These are phyloP conservation scores for Pleurotus sapidus DNA, from an alignment of 768 basidiomycete species.

Conservation along the genomic window DNA sequence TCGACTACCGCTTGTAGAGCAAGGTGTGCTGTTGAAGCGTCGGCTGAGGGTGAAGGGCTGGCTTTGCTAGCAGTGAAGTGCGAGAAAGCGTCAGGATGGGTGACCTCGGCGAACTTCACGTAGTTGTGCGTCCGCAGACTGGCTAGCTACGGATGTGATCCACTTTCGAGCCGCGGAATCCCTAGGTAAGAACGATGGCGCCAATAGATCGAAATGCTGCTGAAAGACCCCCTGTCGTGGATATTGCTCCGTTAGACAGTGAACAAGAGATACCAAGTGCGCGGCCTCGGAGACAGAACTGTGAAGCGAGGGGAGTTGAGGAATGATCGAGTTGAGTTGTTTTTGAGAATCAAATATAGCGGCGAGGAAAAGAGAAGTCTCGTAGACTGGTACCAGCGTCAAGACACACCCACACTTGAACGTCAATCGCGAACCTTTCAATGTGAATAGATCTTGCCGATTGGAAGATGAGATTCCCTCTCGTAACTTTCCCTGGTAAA, in stretches of 20 bases:
- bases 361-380: constrained; percentile 68
- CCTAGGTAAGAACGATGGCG: constrained; percentile 34
- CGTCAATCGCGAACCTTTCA: constrained; percentile 54
- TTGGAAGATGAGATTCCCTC: constrained; percentile 67
- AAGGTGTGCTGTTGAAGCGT: constrained; percentile 27
- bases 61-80: constrained; percentile 11
- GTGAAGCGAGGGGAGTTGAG: constrained; percentile 56
- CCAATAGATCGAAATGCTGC: constrained; percentile 40
- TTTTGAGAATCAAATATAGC: constrained; percentile 57
- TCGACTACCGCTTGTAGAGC: constrained; percentile 46
- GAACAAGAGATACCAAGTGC: constrained; percentile 49
- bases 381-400: constrained; percentile 50
- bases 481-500: constrained; percentile 66
- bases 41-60: background rate
- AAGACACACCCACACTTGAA: no score
- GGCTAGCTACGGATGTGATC: constrained; percentile 49
- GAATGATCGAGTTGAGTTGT: constrained; percentile 61
- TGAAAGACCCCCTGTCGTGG: constrained; percentile 64
- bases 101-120: constrained; percentile 45
- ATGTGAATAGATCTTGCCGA: constrained; percentile 57
- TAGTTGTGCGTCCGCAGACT: constrained; percentile 57
- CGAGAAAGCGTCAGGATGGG: constrained; percentile 23
- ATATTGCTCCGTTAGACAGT: constrained; percentile 54
- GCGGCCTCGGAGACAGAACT: constrained; percentile 18
- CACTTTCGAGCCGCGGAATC: constrained; percentile 38